Evolutionary conservation across 768 basidiomycete genomes (phyloP), one percentile per base, ranked within the genome.

Genomic region (Hemileccinum impolitum): DNA sequence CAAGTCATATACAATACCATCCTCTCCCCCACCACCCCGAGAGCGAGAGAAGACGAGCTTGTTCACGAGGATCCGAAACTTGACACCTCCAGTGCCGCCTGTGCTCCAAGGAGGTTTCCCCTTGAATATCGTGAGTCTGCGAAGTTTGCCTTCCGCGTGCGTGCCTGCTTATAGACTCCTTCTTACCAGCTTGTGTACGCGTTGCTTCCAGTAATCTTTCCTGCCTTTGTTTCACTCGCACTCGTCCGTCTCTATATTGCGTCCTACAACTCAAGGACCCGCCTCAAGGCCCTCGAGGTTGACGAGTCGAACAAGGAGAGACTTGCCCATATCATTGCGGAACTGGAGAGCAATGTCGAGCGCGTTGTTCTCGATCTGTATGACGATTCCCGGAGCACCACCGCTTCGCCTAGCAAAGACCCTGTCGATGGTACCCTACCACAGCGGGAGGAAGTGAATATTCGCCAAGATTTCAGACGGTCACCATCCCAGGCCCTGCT

Each of bases 171-270:
- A 51, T 39, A 32, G 25, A 54, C 47, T 43, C 35, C 26, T 47
- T 37, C 21, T 32, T n/a, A 28, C 12, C 53, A 86, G 84, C 47
- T 80, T 12, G 42, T 85, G 4, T 81, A 81, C 54, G 47, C 71
- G 1, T 48, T 80, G 15, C 66, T 90, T 10, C 90, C 91, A 0
- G 37, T 92, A 37, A 63, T 93, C 11, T 55, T 90, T 1, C 88
- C 89, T 1, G 56, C 78, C 3, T 56, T 83, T 50, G 37, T 89
- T 14, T 73, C 78, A 7, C 60, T 86, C 5, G 66, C 71, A n/a
- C 39, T 87, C 32, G 42, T 81, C 35, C 80, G 81, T 1, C 71
- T 93, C 34, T 68, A 79, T 3, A 69, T 82, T 30, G 76, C 82
- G 15, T 72, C 85, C 0, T 77, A 71, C 25, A 69, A 72, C 1